Evolutionary conservation across 1,284 basidiomycete species (phyloP), one percentile per base, ranked within the genome.

Genomic region (Pholiota adiposa): DNA sequence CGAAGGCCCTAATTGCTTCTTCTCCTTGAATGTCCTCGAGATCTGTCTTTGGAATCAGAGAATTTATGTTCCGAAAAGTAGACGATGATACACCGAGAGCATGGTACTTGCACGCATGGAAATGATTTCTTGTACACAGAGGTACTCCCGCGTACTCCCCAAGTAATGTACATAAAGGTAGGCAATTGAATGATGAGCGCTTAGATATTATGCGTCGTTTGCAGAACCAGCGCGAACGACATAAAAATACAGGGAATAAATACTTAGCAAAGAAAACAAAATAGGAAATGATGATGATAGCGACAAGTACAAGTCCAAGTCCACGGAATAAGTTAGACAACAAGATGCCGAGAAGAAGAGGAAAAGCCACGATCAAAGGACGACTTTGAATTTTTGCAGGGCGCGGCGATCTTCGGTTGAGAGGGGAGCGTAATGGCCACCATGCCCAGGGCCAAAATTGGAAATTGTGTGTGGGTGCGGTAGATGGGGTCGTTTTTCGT

Each of bases 391-490:
- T 27, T 82, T 80, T 63, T 78, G 79, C 54, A 88, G 67, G 14
- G 80, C 82, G 54, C 85, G 79, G 54, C 78, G 79, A 69, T 88
- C 86, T 67, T 88, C 86, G 36, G 80, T 74, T 14, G 85, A 84
- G 25, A 86, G 71, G 18, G 84, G 84, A 0, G 74, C 66, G 65
- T 86, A 86, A 9, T 71, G 70, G 1, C 69, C 66, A 21, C 72
- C 68, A 34, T 73, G 54, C 18, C 67, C 63, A 31, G 64, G 60
- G 23, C 60, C 59, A 9, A 49, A 63, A 53, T 67, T 65, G 46
- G 62, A 62, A 56, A 67, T 70, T 19, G 59, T 57, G 51, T 68
- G 69, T 55, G 71, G 71, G 60, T 70, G 68, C 25, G 65, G 65
- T n/a, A 70, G 67, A 36, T 66, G 56, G 16, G 68, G 70, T 49